Percentiles rank a stretch among this genome's conserved stretches.
Evolutionary conservation across 2,329 filamentous ascomycete species (phyloP).

Genomic region (Elsinoe australis): DNA sequence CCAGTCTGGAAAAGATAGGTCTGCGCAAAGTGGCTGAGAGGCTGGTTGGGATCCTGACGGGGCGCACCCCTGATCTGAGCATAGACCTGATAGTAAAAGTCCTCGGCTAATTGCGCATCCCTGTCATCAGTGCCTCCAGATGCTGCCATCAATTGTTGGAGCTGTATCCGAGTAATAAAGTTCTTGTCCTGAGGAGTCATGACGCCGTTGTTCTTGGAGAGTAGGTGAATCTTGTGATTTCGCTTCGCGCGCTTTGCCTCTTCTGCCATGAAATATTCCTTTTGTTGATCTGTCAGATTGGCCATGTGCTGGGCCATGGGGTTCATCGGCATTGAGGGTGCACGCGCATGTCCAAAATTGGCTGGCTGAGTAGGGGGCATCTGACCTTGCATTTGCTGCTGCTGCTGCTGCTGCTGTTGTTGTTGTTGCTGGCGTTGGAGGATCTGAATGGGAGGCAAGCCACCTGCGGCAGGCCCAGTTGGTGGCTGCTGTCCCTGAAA

Average conservation of each 20-base stretch:
- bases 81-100: conserved; percentile 98
- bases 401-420: conserved; percentile 21
- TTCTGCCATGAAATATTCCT: conserved; percentile 73
- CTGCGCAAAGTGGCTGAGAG: conserved; percentile 91
- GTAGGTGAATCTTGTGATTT: conserved; percentile 93
- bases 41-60: conserved; percentile 84
- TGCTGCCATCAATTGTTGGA: conserved; percentile 90
- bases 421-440: conserved; percentile 63
- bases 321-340: conserved; percentile 30
- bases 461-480: conserved; percentile 23
- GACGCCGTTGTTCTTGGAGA: conserved; percentile 89
- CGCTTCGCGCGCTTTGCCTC: conserved; percentile 93
- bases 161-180: conserved; percentile 94
- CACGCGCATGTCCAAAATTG: conserved; percentile 10
- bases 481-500: conserved; percentile 22
- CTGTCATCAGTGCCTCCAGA: conserved; percentile 79
- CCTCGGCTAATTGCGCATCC: conserved; percentile 76
- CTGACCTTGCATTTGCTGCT: background rate
- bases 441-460: conserved; percentile 56
- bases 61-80: conserved; percentile 87
- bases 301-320: conserved; percentile 58
- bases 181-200: conserved; percentile 99
- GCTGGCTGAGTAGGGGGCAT: conserved; percentile 7
- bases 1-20: conserved; percentile 96
- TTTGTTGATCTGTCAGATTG: conserved; percentile 75